Base-by-base conservation (phyloP, 2,329 filamentous ascomycete species). In the Trichoderma sp. region DNA sequence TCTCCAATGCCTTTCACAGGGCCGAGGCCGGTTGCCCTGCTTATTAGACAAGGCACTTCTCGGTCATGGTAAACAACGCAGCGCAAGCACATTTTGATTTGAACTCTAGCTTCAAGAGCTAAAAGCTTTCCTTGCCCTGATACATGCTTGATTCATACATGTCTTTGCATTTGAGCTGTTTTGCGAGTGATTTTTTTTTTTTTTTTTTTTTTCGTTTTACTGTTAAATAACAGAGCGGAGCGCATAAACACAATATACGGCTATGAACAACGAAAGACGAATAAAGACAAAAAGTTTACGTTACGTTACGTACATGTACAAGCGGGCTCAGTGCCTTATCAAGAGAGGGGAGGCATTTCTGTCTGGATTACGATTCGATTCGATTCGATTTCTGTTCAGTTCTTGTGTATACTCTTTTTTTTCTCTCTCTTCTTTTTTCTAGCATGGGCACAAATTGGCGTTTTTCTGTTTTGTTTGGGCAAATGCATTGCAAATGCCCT, bases 1-100 rank as follows among this genome's bases (percentile, higher is more conserved):
- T 99, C 76, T 86, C 91, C 5, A 86, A 86, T 51, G 92, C 92
- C 13, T 95, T 95, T 79, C 81, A 84, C 72, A 86, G 91, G 70
- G 91, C 91, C 2, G 78, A 89, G 76, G 84, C 81, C 58, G 86
- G 85, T n/a, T 89, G 87, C 75, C 83, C 86, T 24, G 77, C 82
- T 1, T 87, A 86, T 72, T 88, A 74, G 46, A 46, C 18, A 24
- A 24, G 28, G 11, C 34, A 18, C 34, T 4, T 7, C 34, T 24
- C 18, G 24, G 24, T 43, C 43, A 37, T 52, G 54, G 51, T 26
- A 61, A 11, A 34, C 8, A 56, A 24, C 54, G 14, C n/a, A 5
- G 28, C 54, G 21, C 54, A 28, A 34, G 54, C 30, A 24, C 30
- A 8, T 49, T 49, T 24, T 13, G 11, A 21, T 49, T 6, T 13